A percentile compares a stretch with the other conserved stretches of the same genome.
These are phyloP conservation scores for Tylopilus vinaceipallidus DNA, from an alignment of 768 basidiomycete genomes.

Conservation along the genomic window DNA sequence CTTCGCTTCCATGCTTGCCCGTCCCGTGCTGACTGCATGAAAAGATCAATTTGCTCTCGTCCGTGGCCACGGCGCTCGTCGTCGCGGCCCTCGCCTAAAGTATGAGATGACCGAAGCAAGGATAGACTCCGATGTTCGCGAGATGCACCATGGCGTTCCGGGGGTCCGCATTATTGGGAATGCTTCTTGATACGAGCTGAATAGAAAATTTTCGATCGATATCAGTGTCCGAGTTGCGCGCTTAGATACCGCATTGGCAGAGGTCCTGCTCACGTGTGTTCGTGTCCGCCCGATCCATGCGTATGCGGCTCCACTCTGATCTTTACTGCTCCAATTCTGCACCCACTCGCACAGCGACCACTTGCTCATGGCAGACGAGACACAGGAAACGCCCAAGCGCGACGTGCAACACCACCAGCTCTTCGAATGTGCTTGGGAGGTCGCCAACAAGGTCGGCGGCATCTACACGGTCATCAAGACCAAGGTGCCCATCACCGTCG, in stretches of 20 bases:
- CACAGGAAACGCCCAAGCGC: conserved; percentile 41
- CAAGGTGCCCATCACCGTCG: conserved; percentile 96
- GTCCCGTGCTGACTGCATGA: conserved; percentile 2
- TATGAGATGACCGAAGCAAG: not conserved
- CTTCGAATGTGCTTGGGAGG: conserved; percentile 98
- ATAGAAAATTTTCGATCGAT: not conserved
- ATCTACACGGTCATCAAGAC: conserved; percentile 99
- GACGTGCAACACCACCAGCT: conserved; percentile 79
- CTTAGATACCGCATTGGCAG: conserved; percentile 24
- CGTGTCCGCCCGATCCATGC: not conserved
- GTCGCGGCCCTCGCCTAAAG: conserved; percentile 36
- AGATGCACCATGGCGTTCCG: not conserved
- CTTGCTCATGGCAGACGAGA: conserved; percentile 21
- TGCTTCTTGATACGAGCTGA: not conserved
- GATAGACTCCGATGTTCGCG: not conserved
- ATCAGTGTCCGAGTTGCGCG: not conserved
- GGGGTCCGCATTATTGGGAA: not conserved
- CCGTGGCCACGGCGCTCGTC: conserved; percentile 36
- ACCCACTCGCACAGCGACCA: conserved; percentile 1
- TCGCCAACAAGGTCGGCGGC: conserved; percentile 97
- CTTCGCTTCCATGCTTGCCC: not conserved
- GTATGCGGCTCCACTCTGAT: conserved; percentile 12
- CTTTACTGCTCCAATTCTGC: not conserved
- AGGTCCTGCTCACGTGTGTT: conserved; percentile 22
- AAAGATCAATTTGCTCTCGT: conserved; percentile 47